Evolutionary conservation across 495 filamentous ascomycete genomes (phyloP).

Genomic region (Podospora sp.): DNA sequence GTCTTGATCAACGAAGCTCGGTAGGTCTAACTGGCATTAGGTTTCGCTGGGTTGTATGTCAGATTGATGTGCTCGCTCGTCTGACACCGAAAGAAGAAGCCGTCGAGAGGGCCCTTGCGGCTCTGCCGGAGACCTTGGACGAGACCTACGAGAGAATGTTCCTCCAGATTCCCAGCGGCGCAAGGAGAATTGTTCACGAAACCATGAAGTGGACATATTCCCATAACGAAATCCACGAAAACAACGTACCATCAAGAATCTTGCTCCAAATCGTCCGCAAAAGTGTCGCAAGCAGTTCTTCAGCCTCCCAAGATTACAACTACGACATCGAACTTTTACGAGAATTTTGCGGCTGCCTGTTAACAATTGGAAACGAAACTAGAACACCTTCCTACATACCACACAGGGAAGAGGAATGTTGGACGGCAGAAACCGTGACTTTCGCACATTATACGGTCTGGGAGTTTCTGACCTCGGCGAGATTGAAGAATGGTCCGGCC

Average conservation of each 20-base stretch:
- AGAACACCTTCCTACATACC: neutral
- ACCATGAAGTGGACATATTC: neutral
- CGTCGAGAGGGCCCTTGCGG: conserved; percentile 31
- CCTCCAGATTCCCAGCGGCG: conserved; percentile 26
- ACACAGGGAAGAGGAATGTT: neutral
- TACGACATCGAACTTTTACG: too few relatives aligned
- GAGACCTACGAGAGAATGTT: conserved; percentile 47
- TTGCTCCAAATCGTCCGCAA: too few relatives aligned
- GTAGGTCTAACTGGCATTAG: conserved; percentile 38
- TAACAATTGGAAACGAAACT: too few relatives aligned
- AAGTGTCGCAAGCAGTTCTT: too few relatives aligned
- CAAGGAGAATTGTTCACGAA: conserved; percentile 27
- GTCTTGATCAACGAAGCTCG: neutral
- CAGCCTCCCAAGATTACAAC: too few relatives aligned
- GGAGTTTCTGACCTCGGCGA: conserved; percentile 15
- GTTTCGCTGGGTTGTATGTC: conserved; percentile 53
- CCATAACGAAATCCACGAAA: neutral
- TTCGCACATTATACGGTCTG: conserved; percentile 27
- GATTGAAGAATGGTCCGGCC: too few relatives aligned
- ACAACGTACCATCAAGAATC: too few relatives aligned
- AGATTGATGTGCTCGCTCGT: conserved; percentile 44
- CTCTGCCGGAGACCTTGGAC: conserved; percentile 45
- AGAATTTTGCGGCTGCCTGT: too few relatives aligned
- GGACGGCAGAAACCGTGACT: neutral
- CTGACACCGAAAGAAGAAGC: conserved; percentile 8